Base-by-base conservation (phyloP, 169 alveolate genomes). In the Haemoproteus tartakovskyi region DNA sequence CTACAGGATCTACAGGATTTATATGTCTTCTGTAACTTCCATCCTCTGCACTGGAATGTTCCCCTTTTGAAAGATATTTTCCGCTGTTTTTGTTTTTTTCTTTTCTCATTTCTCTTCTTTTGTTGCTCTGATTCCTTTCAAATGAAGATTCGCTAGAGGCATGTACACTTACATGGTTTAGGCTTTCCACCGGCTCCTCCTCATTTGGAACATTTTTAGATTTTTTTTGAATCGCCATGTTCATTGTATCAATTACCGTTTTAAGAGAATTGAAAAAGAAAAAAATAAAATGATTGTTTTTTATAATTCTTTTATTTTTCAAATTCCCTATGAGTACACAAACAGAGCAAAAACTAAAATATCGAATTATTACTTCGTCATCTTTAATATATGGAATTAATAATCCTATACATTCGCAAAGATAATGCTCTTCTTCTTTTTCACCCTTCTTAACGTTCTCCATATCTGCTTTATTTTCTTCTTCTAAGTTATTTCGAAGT, bases 371-470 rank as follows among this genome's bases (percentile, higher is more conserved):
- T 26, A 38, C 46, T 57, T 74, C 63, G 2, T 57, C 27, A 50
- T 74, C 84, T 38, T 45, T 74, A n/a, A 74, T 50, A 40, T 74
- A 74, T 3, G 84, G 84, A 18, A 74, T 74, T 57, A 74, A 38
- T 8, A 74, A 26, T 1, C 63, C 84, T 46, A 74, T 56, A 16
- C 74, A 56, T 29, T 74, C 84, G 41, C 84, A 74, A 16, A 74
- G 16, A 24, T 74, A 74, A 27, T 45, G 26, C 4, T 40, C 27
- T 54, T 54, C 63, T 9, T n/a, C 19, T 45, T 52, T 61, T 11
- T n/a, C n/a, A n/a, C n/a, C n/a, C n/a, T n/a, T n/a, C n/a, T n/a
- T n/a, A n/a, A n/a, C n/a, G n/a, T n/a, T n/a, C n/a, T n/a, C n/a
- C n/a, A n/a, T n/a, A n/a, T n/a, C n/a, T n/a, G n/a, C n/a, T n/a